Base-by-base conservation (phyloP, 2,329 filamentous ascomycete genomes). In the Rosellinia necatrix region DNA sequence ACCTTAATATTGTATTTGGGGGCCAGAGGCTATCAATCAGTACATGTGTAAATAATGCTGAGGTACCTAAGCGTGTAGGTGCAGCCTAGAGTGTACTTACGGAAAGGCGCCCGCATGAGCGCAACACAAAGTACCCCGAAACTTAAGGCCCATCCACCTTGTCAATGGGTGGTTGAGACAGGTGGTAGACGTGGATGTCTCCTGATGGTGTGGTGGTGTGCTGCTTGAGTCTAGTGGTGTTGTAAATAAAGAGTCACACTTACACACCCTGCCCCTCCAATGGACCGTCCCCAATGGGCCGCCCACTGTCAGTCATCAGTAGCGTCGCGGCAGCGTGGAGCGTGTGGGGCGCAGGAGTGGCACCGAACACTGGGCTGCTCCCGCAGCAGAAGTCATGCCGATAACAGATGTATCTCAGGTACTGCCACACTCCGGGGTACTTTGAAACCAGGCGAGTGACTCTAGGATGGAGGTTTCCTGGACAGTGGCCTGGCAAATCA, bases 231-330 rank as follows among this genome's bases (percentile, higher is more conserved):
- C 17, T 65, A 62, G 65, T 68, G 65, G 64, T 67, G 65, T 65
- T 58, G 65, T 64, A 46, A 48, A 32, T 57, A 59, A 65, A 48
- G 65, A 70, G 68, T 70, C 68, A 70, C 68, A 68, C 63, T 62
- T 44, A 58, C 58, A 27, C 44, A 54, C 40, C 61, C 43, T 37
- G 30, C 49, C 49, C 37, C 54, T 44, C 54, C 49, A 40, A 35
- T 61, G n/a, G 25, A 13, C n/a, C n/a, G n/a, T n/a, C 27, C 63
- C 65, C 63, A 64, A 63, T 66, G 63, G 49, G 50, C 66, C 62
- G 62, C 61, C 60, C 47, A 61, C 59, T 53, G 59, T 41, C 60
- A 65, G 66, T 68, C 66, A 69, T 68, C 62, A 44, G 63, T n/a
- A n/a, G n/a, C n/a, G n/a, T n/a, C n/a, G n/a, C n/a, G n/a, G 67